Evolutionary conservation across 805 yeast genomes (phyloP), one percentile per base, ranked within the genome.

Genomic region (Yarrowia sp.): DNA sequence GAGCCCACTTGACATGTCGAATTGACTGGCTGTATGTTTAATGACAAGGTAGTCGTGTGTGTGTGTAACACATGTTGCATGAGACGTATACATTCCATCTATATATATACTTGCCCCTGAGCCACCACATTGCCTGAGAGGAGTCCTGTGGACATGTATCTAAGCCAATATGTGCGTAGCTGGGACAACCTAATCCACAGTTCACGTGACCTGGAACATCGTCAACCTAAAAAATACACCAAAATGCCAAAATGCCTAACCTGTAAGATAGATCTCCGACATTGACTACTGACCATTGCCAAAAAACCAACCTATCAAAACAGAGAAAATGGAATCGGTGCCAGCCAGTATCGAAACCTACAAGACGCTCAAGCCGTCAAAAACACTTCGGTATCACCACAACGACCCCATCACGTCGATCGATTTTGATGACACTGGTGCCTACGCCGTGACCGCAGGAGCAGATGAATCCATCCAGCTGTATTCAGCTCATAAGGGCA

Each of bases 401-500:
- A 43, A 16, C 24, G 63, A 58, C 21, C 38, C 49, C 19, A 73
- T 78, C 17, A 77, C 79, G 10, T 75, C 80, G 40, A 44, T 79
- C 6, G 92, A 88, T 71, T 93, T 85, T 72, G 96, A 92, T 73
- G 95, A 89, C 69, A 79, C 88, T 9, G 98, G 98, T 4, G 88
- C 87, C 68, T 88, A 79, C 73, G 78, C 90, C 35, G 75, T 95
- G 35, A 82, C 96, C 1, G 91, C 96, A 3, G 84, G 86, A 4
- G 96, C 90, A 7, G 96, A 91, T 76, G 93, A 90, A 72, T 80
- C 89, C 26, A 85, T 95, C 70, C 96, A 91, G 71, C 77, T 95
- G 19, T 93, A 91, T 74, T 96, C 93, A 75, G 78, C 82, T n/a
- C 81, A 82, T 66, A 66, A 73, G 1, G 98, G 97, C 6, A 79